Base-by-base conservation (phyloP, 805 yeast species). In the Saturnispora silvae region DNA sequence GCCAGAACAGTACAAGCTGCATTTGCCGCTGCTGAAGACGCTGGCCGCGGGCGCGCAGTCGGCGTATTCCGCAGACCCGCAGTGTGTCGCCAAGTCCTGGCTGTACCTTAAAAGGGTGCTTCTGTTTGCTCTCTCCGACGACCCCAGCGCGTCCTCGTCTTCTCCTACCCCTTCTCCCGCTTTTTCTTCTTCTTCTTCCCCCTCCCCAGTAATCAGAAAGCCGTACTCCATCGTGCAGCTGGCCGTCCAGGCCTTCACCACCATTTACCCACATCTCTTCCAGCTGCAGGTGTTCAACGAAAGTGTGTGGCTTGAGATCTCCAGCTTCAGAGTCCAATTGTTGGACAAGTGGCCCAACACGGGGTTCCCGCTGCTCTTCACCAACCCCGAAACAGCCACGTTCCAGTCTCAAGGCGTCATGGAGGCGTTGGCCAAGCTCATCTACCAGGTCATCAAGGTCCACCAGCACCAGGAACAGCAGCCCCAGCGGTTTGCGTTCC, bases 391-490 rank as follows among this genome's bases (percentile, higher is more conserved):
- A 42, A 63, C 65, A 26, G 77, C 72, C 46, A 47, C 57, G 22
- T 50, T 61, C 25, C 67, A 77, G 53, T 68, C 75, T 33, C 56
- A 75, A 27, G 75, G 80, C 11, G 61, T 76, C 33, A 75, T 72
- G 54, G 59, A 81, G n/a, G 77, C 87, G 20, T 64, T 80, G n/a
- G 62, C 79, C 36, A 83, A 81, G 56, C 75, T 87, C 41, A 70
- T 84, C 9, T 74, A 74, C n/a, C 68, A 68, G 38, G 57, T 77
- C 4, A 64, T 77, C 11, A 61, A 66, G 25, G 67, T 71, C 1
- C 85, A 79, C 41, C n/a, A 7, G 7, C 10, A n/a, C 6, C 5
- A 7, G 15, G 5, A 5, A 11, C 7, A 10, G 5, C 11, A 8
- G n/a, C 10, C 7, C 15, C 11, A 25, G 6, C 8, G 10, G 25